phyloP scores from a whole-genome alignment of 2,329 filamentous ascomycete species.

The Venturia pyrina region DNA sequence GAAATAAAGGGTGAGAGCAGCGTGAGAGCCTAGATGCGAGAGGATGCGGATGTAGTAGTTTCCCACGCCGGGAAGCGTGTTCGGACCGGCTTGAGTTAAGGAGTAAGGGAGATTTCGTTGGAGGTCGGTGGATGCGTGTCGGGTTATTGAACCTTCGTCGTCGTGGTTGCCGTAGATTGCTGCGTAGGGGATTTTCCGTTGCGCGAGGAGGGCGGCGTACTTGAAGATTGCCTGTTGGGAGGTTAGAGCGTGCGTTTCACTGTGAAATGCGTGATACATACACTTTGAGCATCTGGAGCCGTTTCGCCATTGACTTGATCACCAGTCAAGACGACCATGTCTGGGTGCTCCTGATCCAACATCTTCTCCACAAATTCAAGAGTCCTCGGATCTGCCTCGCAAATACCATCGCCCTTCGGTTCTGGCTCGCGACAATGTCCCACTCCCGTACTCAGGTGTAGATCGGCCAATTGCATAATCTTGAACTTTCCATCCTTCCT shows the following conservation, averaged over 20 bases:
- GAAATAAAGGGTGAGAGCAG: conserved; percentile 87
- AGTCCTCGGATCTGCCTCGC: conserved; percentile 85
- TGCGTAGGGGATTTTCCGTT: conserved; percentile 83
- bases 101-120: conserved; percentile 84
- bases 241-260: neutral
- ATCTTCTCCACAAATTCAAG: conserved; percentile 78
- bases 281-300: conserved; percentile 79
- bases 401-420: conserved; percentile 63
- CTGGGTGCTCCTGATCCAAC: conserved; percentile 85
- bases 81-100: conserved; percentile 72
- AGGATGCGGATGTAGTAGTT: conserved; percentile 93
- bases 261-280: conserved; percentile 29
- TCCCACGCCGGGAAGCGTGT: conserved; percentile 77
- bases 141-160: conserved; percentile 74
- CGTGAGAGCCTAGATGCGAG: conserved; percentile 70
- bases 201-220: conserved; percentile 71
- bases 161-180: conserved; percentile 97
- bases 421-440: conserved; percentile 80
- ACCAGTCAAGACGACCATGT: conserved; percentile 82
- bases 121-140: conserved; percentile 71
- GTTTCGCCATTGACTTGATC: conserved; percentile 95
- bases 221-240: conserved; percentile 68
- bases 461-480: conserved; percentile 90
- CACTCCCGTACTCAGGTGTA: conserved; percentile 85
- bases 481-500: conserved; percentile 89